These are phyloP conservation scores for Nitzschia palea DNA, from an alignment of 108 stramenopile genomes.

Conservation along the genomic window DNA sequence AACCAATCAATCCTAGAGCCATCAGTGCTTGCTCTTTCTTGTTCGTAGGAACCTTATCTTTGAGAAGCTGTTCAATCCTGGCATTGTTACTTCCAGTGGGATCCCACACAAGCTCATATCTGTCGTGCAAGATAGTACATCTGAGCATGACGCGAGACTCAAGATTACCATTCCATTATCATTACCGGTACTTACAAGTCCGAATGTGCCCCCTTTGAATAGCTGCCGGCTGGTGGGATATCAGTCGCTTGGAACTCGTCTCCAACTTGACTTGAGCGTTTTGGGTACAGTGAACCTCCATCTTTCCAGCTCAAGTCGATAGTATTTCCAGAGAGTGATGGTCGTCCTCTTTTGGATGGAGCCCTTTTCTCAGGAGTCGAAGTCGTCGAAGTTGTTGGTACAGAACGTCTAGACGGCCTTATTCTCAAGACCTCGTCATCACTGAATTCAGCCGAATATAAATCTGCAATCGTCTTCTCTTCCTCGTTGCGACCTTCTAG, in stretches of 20 bases:
- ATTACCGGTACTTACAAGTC: constrained; percentile 35
- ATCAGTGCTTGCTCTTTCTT: constrained; percentile 57
- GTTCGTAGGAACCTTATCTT: constrained; percentile 45
- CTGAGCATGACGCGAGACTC: not conserved
- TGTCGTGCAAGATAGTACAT: too few relatives aligned
- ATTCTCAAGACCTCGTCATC: not conserved
- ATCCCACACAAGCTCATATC: constrained; percentile 67
- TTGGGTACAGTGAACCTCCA: constrained; percentile 54
- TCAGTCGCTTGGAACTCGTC: constrained; percentile 53
- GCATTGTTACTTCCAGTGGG: constrained; percentile 30
- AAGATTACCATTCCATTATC: not conserved
- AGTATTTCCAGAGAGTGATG: not conserved
- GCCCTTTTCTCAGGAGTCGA: not conserved
- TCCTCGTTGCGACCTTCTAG: constrained; percentile 32
- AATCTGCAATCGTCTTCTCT: constrained; percentile 44
- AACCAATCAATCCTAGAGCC: not conserved
- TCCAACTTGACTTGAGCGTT: constrained; percentile 61
- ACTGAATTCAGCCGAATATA: constrained; percentile 13
- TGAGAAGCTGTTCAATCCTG: constrained; percentile 46
- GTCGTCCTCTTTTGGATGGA: not conserved
- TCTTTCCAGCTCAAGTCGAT: constrained; percentile 69
- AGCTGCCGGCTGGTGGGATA: constrained; percentile 46
- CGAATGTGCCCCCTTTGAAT: not conserved
- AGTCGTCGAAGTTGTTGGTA: not conserved
- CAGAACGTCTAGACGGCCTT: not conserved